Evolutionary conservation across 169 alveolate species (phyloP).

Genomic region (Eimeria acervulina): DNA sequence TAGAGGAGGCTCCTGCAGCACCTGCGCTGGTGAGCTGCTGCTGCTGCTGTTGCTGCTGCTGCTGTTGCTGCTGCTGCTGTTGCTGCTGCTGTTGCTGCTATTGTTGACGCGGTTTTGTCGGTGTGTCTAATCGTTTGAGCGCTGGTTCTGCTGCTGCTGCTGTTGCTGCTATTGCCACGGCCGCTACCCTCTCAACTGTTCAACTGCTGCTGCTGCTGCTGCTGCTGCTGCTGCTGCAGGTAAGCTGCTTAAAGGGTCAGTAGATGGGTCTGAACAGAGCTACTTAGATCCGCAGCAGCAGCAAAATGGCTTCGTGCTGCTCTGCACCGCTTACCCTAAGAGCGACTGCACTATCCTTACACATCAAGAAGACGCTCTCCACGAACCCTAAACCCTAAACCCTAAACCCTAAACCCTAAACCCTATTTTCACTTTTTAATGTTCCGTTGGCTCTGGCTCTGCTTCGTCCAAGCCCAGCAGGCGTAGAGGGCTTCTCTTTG

Average conservation of each 20-base stretch:
- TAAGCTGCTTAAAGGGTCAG: conserved; percentile 88
- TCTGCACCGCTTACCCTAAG: conserved; percentile 92
- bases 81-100: conserved; percentile 90
- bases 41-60: conserved; percentile 71
- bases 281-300: conserved; percentile 90
- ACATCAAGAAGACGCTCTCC: conserved; percentile 91
- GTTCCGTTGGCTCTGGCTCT: not conserved
- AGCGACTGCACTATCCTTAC: conserved; percentile 92
- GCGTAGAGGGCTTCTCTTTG: not conserved
- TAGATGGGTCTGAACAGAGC: conserved; percentile 91
- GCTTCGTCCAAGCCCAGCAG: not conserved
- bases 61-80: conserved; percentile 92
- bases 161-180: not conserved
- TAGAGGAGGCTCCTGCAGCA: conserved; percentile 94
- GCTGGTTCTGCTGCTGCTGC: conserved; percentile 16
- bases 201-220: conserved; percentile 91
- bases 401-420: conserved; percentile 32
- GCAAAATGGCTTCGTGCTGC: conserved; percentile 88
- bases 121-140: not conserved
- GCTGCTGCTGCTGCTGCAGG: conserved; percentile 92
- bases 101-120: conserved; percentile 85
- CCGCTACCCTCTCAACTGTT: conserved; percentile 85
- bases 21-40: conserved; percentile 88
- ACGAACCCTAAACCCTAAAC: not conserved
- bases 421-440: not conserved